Evolutionary conservation across 1,284 basidiomycete genomes (phyloP), one percentile per base, ranked within the genome.

Genomic region (Cryptococcus sp.): DNA sequence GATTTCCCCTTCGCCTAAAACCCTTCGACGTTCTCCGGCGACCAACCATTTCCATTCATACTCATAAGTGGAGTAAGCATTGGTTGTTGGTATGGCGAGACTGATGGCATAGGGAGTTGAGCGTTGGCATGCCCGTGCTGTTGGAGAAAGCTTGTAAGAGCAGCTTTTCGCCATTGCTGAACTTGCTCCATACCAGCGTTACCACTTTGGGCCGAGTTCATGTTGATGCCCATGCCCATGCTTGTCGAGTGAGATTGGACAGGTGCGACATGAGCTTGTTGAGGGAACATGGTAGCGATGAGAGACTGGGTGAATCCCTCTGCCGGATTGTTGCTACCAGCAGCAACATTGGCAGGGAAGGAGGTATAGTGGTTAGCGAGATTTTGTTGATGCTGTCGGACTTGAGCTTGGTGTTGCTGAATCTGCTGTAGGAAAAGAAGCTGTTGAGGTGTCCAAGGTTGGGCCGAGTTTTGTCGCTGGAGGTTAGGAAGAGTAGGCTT

Each of bases 251-350:
- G 9, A 47, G 42, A 24, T 46, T 45, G 53, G 39, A 49, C 14
- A 34, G 55, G 50, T 40, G 40, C 34, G 3, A 55, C 7, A 14
- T 53, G 52, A n/a, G 49, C 50, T 32, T 62, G 59, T 51, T 56
- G 57, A n/a, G 64, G 62, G 55, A 65, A 66, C 57, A 68, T 63
- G 43, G 49, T 56, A 9, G 57, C 59, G 46, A 66, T 50, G 44
- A 65, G 49, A 11, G 52, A 52, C 36, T 62, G 62, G 13, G 63
- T 61, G 40, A 67, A 53, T 24, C 52, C 54, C 31, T 61, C 55
- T 21, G 48, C 45, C 16, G 49, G 41, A 18, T 24, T 32, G 28
- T n/a, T 49, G 31, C 21, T 28, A 23, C 13, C 23, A 23, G 13
- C 21, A 14, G 21, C n/a, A 43, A 14, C 41, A 14, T 22, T 43